Percentiles rank a stretch among this genome's conserved stretches.
These are phyloP conservation scores for Aspergillus carlsbadensis DNA, from an alignment of 495 filamentous ascomycete species.

Conservation along the genomic window DNA sequence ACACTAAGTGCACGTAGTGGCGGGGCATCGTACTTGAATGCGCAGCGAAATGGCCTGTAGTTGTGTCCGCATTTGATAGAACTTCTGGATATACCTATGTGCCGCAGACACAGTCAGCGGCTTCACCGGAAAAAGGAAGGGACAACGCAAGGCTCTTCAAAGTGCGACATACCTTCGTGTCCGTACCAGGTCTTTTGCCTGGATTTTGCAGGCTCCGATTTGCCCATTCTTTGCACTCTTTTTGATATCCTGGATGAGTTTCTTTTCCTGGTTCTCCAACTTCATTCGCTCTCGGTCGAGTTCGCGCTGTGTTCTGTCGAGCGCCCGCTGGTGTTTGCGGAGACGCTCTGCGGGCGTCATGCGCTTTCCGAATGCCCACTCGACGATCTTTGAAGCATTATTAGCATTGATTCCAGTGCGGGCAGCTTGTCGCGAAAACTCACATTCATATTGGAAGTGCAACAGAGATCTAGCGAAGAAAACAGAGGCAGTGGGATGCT, in stretches of 20 bases:
- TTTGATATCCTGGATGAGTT: conserved; percentile 90
- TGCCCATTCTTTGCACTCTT: conserved; percentile 97
- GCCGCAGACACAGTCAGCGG: neutral
- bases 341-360: conserved; percentile 96
- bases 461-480: neutral
- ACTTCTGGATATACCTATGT: conserved; percentile 89
- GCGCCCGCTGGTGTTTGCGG: conserved; percentile 92
- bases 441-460: conserved; percentile 59
- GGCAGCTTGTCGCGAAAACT: conserved; percentile 15
- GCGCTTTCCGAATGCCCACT: conserved; percentile 98
- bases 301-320: conserved; percentile 96
- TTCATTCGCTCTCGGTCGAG: conserved; percentile 91
- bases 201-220: conserved; percentile 93
- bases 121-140: neutral
- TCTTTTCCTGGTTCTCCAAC: conserved; percentile 98
- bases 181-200: conserved; percentile 93
- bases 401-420: neutral
- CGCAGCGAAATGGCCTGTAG: conserved; percentile 92
- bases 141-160: neutral
- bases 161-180: conserved; percentile 67
- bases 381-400: conserved; percentile 64
- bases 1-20: neutral
- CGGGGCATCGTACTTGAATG: conserved; percentile 68
- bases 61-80: conserved; percentile 96
- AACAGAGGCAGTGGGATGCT: neutral